Evolutionary conservation across 805 yeast species (phyloP).

Genomic region (Middelhovenomyces tepae): DNA sequence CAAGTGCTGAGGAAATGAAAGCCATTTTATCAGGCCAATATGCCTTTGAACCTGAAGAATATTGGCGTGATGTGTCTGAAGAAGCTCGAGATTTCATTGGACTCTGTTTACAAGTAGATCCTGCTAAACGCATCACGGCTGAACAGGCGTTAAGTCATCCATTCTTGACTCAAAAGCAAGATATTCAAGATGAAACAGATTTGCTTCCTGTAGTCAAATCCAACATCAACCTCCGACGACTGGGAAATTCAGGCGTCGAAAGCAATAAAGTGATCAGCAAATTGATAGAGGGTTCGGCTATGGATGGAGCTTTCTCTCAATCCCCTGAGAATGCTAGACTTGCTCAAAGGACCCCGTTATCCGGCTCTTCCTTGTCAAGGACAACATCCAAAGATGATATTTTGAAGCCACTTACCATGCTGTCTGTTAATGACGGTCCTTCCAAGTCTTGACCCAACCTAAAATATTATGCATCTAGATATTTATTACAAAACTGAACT

Average conservation of each 20-base stretch:
- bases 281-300: conserved; percentile 18
- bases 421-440: no score
- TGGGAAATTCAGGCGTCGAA: conserved; percentile 7
- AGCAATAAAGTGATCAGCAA: conserved; percentile 5
- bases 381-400: conserved; percentile 1
- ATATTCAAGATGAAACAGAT: conserved; percentile 19
- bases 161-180: conserved; percentile 22
- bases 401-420: neutral
- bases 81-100: conserved; percentile 53
- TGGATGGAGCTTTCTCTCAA: conserved; percentile 28
- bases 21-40: conserved; percentile 55
- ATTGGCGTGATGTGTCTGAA: conserved; percentile 43
- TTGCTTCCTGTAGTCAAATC: conserved; percentile 25
- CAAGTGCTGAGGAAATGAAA: conserved; percentile 55
- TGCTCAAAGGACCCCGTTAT: conserved; percentile 5
- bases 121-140: conserved; percentile 39
- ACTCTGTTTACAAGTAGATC: conserved; percentile 42
- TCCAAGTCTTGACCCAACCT: no score
- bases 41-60: conserved; percentile 51
- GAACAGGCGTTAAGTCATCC: conserved; percentile 39
- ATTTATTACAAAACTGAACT: no score
- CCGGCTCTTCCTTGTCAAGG: no score
- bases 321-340: conserved; percentile 21
- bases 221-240: conserved; percentile 16
- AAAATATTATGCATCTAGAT: no score